Evolutionary conservation across 805 yeast species (phyloP), one percentile per base, ranked within the genome.

Genomic region (Nakazawaea sp.): DNA sequence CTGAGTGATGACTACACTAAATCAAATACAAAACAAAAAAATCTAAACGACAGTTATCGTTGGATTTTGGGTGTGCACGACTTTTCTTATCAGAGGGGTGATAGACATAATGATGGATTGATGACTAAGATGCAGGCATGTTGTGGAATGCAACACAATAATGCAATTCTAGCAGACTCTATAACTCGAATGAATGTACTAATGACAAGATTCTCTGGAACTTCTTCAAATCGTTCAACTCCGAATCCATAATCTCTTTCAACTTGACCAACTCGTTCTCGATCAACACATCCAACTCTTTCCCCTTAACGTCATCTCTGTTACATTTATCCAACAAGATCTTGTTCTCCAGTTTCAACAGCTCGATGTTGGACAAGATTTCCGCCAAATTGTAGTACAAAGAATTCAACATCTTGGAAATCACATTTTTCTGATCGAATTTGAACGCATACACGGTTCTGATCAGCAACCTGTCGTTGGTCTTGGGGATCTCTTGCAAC

Each of bases 401-500:
- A 16, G 71, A 59, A 32, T 65, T 59, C 13, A 52, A 49, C 29
- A 74, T 45, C 41, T 59, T 53, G 10, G 52, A 51, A 37, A 58
- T 57, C 8, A 68, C 56, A 15, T 55, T 49, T 4, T 42, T 41
- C 28, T 59, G 61, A 41, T 75, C 77, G 47, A 77, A 81, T 50
- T 87, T 72, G 68, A 87, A 92, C 24, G 89, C 68, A 53, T 76
- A 92, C 20, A 84, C 81, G 1, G 97, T 81, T 47, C 95, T 77
- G 28, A 85, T 78, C 0, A 97, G 95, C 2, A 95, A 89, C 47
- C 97, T 71, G 55, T 92, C 97, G 18, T 78, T 80, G 7, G 95
- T 81, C 50, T 90, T 75, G 10, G 97, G 97, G 20, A 92, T 82
- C 61, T 92, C 98, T 59, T 90, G 97, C 26, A 89, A 70, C 53